These are phyloP conservation scores for Saccharum hybrid DNA, from an alignment of 202 grass and related monocot species.

Conservation along the genomic window DNA sequence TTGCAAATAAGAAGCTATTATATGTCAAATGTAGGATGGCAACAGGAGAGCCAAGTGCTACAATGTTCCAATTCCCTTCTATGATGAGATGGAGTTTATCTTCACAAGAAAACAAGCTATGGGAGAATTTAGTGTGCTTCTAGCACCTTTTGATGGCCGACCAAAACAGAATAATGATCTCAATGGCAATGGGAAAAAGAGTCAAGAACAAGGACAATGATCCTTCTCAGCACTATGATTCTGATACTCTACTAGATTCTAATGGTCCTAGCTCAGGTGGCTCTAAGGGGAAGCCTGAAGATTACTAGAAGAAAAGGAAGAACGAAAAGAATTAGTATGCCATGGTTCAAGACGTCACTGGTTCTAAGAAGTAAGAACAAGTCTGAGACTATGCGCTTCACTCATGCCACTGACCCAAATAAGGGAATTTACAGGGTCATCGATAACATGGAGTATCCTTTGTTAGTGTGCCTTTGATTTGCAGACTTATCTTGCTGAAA, in stretches of 20 bases:
- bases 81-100: conserved; percentile 13
- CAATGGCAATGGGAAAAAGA: not conserved
- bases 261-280: not conserved
- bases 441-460: not conserved
- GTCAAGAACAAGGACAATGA: not conserved
- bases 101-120: not conserved
- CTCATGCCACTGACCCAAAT: not conserved
- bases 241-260: conserved; percentile 4
- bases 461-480: not conserved
- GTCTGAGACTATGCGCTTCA: not conserved
- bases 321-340: not conserved
- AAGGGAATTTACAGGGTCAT: not conserved
- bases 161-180: not conserved
- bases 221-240: conserved; percentile 13
- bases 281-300: not conserved
- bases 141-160: not conserved
- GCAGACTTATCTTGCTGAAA: not conserved
- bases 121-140: not conserved
- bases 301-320: not conserved
- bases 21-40: not conserved
- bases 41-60: not conserved
- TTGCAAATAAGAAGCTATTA: too few species aligned
- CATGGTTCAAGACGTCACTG: not conserved
- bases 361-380: not conserved
- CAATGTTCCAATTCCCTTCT: not conserved